Base-by-base conservation (phyloP, 257 asterid species). In the Solanum habrochaites region DNA sequence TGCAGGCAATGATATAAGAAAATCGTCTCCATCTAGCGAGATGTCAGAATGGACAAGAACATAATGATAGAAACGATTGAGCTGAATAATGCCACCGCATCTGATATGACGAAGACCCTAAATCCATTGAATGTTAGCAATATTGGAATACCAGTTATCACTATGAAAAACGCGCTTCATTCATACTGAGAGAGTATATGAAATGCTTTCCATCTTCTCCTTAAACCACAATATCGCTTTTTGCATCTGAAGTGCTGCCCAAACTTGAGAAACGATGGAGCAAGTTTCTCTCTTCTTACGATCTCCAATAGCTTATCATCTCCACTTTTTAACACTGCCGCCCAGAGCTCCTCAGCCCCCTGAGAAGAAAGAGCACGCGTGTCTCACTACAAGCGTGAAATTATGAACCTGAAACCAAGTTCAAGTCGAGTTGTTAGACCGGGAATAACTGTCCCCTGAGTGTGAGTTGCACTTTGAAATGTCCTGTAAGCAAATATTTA, bases 221-320 rank as follows among this genome's bases (percentile, higher is more conserved):
- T 86, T 85, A 71, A 87, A 91, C 93, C 93, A 90, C 49, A 86
- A 45, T 8, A 90, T 62, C 88, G 90, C 93, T 66, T 83, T 86
- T 83, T 91, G 91, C 90, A 90, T 89, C 64, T 89, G 92, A 29
- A 90, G 90, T 64, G 92, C 90, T 42, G 93, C 91, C n/a, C 92
- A 29, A 86, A 86, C 29, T 64, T 66, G 7, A 56, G 86, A 82
- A 82, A 49, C n/a, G 73, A 82, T 56, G 86, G 32, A 88, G 70
- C 47, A 88, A 58, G 3, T 2, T n/a, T 29, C 21, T 0, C 20
- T n/a, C 64, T 0, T 18, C 23, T 11, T 6, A 83, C 35, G 40
- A 83, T 71, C 70, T 84, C 43, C 16, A 20, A 4, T 62, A 73
- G 37, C 35, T 47, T 2, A 8, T 4, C 20, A 9, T 20, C 32